Percentiles rank a stretch among this genome's conserved stretches.
Conservation (phyloP, 768 basidiomycete genomes). For the Rhizopogon salebrosus region DNA sequence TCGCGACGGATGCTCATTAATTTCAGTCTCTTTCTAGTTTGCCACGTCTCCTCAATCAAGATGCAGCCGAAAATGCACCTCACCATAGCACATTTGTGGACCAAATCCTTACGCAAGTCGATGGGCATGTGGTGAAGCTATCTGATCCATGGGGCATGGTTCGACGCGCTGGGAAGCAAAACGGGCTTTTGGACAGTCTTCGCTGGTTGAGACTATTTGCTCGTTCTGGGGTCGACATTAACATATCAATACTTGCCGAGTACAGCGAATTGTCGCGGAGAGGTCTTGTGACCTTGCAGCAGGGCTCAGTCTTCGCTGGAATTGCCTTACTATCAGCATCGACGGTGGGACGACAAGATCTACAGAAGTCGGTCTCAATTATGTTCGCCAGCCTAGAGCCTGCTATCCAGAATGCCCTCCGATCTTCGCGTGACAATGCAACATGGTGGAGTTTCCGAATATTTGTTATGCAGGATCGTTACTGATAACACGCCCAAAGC, state of each 20-base stretch:
- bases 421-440: constrained; percentile 20
- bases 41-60: constrained; percentile 52
- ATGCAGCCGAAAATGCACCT: constrained; percentile 35
- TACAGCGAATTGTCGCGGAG: constrained; percentile 37
- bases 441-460: constrained; percentile 28
- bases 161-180: constrained; percentile 35
- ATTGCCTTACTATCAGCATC: constrained; percentile 54
- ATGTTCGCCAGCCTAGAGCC: constrained; percentile 41
- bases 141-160: constrained; percentile 56
- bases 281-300: constrained; percentile 35
- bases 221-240: constrained; percentile 60
- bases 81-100: constrained; percentile 35
- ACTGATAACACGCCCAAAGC: neutral
- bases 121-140: constrained; percentile 21
- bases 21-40: constrained; percentile 47
- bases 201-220: constrained; percentile 60
- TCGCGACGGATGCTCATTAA: neutral
- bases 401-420: constrained; percentile 34
- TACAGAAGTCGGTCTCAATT: constrained; percentile 45
- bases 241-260: constrained; percentile 43
- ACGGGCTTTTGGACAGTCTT: constrained; percentile 43
- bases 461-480: neutral
- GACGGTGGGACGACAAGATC: constrained; percentile 55
- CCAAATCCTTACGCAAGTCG: constrained; percentile 21
- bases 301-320: constrained; percentile 47